phyloP scores from a whole-genome alignment of 2,329 filamentous ascomycete genomes.

The Huntiella savannae region DNA sequence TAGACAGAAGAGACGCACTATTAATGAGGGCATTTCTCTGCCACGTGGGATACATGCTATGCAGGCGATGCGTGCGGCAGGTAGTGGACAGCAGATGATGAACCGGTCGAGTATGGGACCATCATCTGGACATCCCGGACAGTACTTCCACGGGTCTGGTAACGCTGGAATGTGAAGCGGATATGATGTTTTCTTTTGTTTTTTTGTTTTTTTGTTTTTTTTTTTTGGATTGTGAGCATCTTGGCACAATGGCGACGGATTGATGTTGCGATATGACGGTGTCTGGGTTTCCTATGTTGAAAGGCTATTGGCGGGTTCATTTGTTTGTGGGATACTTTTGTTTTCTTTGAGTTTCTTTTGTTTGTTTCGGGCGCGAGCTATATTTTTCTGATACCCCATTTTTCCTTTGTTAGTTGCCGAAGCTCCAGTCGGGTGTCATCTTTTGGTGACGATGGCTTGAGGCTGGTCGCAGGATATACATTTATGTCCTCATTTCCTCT shows the following conservation, averaged over 20 bases:
- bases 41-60: constrained; percentile 5
- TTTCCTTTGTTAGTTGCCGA: not conserved
- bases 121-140: not conserved
- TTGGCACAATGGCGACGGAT: not conserved
- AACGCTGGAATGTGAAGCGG: not conserved
- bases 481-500: too few species aligned
- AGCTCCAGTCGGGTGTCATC: too few species aligned
- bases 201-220: not conserved
- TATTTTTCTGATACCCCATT: not conserved
- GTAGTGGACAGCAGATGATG: too few species aligned
- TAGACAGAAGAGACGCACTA: constrained; percentile 12
- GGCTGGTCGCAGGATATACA: too few species aligned
- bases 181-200: not conserved
- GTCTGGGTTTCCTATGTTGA: not conserved
- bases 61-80: too few species aligned
- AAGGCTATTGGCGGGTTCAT: not conserved
- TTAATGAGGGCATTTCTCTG: constrained; percentile 4
- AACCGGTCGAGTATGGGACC: not conserved
- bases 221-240: not conserved
- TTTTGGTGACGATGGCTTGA: too few species aligned
- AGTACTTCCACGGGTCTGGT: not conserved
- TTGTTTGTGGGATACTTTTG: constrained; percentile 3
- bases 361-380: not conserved
- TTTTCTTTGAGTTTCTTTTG: constrained; percentile 1
- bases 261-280: not conserved